These are phyloP conservation scores for Chlorophyllum brunneum DNA, from an alignment of 768 basidiomycete genomes.

Conservation along the genomic window DNA sequence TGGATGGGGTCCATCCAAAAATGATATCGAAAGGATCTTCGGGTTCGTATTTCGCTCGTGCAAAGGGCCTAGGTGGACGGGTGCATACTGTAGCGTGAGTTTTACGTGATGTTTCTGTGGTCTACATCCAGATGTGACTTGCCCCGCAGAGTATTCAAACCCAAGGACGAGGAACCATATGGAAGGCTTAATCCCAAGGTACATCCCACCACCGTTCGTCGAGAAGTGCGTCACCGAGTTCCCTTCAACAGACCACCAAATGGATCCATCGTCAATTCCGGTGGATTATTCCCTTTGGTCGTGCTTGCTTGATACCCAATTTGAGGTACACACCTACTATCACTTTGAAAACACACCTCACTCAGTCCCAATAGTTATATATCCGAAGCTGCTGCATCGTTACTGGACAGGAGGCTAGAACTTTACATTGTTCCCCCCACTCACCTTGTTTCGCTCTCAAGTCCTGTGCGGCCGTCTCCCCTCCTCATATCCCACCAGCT, in stretches of 20 bases:
- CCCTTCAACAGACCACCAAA: conserved; percentile 63
- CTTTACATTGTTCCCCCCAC: conserved; percentile 85
- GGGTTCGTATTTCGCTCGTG: conserved; percentile 89
- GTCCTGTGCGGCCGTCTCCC: conserved; percentile 45
- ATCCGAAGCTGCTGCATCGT: conserved; percentile 84
- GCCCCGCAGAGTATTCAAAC: conserved; percentile 74
- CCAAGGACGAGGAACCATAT: conserved; percentile 89
- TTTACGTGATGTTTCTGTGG: not conserved
- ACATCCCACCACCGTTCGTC: conserved; percentile 4
- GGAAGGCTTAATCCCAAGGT: conserved; percentile 86
- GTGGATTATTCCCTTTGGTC: conserved; percentile 88
- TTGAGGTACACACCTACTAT: conserved; percentile 49
- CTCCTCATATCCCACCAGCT: not conserved
- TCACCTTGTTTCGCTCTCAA: conserved; percentile 77
- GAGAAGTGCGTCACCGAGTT: not conserved
- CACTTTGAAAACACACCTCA: not conserved
- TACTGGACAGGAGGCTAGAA: conserved; percentile 71
- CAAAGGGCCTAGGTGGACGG: conserved; percentile 62
- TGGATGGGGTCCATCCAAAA: conserved; percentile 81
- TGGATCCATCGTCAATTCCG: conserved; percentile 87
- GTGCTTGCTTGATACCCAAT: conserved; percentile 87
- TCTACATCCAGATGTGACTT: not conserved
- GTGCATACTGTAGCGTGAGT: conserved; percentile 80
- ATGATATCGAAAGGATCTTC: conserved; percentile 89
- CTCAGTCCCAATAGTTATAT: conserved; percentile 56